A percentile compares a stretch with the other conserved stretches of the same genome.
Evolutionary conservation across 345 rosid genomes (phyloP).

Genomic region (Moricandia arvensis): DNA sequence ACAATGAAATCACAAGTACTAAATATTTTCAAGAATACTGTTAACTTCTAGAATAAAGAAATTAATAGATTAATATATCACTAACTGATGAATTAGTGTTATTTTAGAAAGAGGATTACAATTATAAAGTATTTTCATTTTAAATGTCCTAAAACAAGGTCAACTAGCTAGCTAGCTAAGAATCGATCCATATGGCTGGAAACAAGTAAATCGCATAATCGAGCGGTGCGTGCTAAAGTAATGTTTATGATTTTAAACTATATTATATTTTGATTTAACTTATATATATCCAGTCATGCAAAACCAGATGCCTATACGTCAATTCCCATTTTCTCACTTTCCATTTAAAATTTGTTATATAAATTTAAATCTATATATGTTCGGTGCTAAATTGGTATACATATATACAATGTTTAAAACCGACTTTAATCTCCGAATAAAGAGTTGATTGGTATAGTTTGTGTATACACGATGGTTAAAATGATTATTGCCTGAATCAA

Average conservation of each 20-base stretch:
- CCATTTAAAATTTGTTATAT: background rate
- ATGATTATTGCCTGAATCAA: background rate
- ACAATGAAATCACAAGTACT: slow-evolving; percentile 6
- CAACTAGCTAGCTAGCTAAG: slow-evolving; percentile 36
- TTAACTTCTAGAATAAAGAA: slow-evolving; percentile 29
- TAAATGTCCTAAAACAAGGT: slow-evolving; percentile 7
- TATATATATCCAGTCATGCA: slow-evolving; percentile 32
- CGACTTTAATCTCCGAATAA: background rate
- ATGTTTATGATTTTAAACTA: no score
- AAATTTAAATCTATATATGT: background rate
- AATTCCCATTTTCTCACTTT: background rate
- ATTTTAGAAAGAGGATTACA: background rate
- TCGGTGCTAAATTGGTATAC: no score
- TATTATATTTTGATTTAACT: no score
- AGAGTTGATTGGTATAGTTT: no score
- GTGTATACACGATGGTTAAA: background rate
- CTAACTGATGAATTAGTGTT: background rate
- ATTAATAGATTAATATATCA: slow-evolving; percentile 1
- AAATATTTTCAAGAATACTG: slow-evolving; percentile 23
- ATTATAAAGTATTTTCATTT: slow-evolving; percentile 23
- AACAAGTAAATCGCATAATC: slow-evolving; percentile 22
- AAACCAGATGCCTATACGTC: slow-evolving; percentile 12
- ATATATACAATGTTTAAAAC: background rate
- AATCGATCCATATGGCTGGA: slow-evolving; percentile 31
- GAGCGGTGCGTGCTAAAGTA: no score